phyloP scores from a whole-genome alignment of 1,284 basidiomycete genomes.

The Phaffia rhodozyma region DNA sequence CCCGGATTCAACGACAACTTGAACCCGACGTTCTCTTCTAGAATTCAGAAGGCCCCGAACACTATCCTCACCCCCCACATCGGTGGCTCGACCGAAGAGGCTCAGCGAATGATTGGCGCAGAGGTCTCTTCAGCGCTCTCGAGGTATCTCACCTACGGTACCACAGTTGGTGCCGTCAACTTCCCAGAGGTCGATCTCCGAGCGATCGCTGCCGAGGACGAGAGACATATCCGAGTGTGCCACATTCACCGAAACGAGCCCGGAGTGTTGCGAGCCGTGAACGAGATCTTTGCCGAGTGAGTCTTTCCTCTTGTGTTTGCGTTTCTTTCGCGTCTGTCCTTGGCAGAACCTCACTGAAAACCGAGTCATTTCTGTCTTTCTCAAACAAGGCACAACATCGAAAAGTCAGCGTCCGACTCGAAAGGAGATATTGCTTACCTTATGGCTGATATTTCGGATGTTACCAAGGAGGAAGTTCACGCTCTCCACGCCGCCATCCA shows the following conservation, averaged over 20 bases:
- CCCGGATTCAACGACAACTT: constrained; percentile 68
- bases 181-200: constrained; percentile 98
- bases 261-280: constrained; percentile 89
- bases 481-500: constrained; percentile 73
- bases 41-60: constrained; percentile 64
- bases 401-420: constrained; percentile 96
- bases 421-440: constrained; percentile 81
- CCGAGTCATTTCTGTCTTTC: background rate
- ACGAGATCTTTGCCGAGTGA: constrained; percentile 45
- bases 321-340: background rate
- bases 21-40: constrained; percentile 59
- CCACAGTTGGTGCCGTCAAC: constrained; percentile 86
- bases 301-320: background rate
- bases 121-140: constrained; percentile 79
- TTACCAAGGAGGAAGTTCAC: constrained; percentile 69
- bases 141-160: constrained; percentile 87
- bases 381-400: constrained; percentile 75
- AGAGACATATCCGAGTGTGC: constrained; percentile 76
- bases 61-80: constrained; percentile 96
- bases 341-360: background rate
- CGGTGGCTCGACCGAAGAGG: constrained; percentile 97
- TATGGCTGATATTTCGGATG: constrained; percentile 89
- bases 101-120: constrained; percentile 91
- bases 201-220: constrained; percentile 65
- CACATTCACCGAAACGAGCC: constrained; percentile 96